A percentile compares a stretch with the other conserved stretches of the same genome.
These are phyloP conservation scores for Termitomyces sp. DNA, from an alignment of 1,284 basidiomycete species.

Conservation along the genomic window DNA sequence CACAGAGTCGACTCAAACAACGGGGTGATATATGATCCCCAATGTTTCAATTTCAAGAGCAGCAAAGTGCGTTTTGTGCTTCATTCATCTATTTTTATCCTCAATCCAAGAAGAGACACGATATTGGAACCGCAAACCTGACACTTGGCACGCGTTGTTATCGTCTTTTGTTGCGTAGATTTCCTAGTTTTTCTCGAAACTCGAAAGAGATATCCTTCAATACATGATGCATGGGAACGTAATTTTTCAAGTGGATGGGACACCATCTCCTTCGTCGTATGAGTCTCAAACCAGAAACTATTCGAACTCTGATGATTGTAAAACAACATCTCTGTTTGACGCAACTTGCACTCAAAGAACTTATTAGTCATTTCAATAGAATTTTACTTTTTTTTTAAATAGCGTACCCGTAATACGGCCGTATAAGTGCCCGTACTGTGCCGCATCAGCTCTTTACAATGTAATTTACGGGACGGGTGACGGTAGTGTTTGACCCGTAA, in stretches of 20 bases:
- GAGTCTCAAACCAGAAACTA: slow-evolving; percentile 19
- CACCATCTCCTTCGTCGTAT: slow-evolving; percentile 21
- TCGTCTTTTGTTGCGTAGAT: too few relatives aligned
- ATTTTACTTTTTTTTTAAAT: too few relatives aligned
- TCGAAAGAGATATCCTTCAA: too few relatives aligned
- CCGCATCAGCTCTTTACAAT: background rate
- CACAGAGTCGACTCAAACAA: too few relatives aligned
- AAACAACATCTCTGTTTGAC: slow-evolving; percentile 8
- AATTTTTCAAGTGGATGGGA: slow-evolving; percentile 21
- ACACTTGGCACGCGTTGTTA: too few relatives aligned
- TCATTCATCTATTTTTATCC: too few relatives aligned
- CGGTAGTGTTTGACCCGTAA: background rate
- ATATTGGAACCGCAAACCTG: too few relatives aligned
- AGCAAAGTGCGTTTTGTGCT: too few relatives aligned
- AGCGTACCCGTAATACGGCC: background rate
- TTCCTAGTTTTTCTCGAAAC: too few relatives aligned
- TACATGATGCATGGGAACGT: background rate
- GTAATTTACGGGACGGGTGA: background rate
- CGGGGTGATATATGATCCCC: too few relatives aligned
- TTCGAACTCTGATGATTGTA: slow-evolving; percentile 18
- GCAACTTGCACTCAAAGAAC: background rate
- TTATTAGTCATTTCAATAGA: background rate
- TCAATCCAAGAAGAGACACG: too few relatives aligned
- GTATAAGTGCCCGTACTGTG: background rate
- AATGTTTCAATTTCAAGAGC: too few relatives aligned